phyloP scores from a whole-genome alignment of 805 yeast genomes.

The Clavispora fructus region DNA sequence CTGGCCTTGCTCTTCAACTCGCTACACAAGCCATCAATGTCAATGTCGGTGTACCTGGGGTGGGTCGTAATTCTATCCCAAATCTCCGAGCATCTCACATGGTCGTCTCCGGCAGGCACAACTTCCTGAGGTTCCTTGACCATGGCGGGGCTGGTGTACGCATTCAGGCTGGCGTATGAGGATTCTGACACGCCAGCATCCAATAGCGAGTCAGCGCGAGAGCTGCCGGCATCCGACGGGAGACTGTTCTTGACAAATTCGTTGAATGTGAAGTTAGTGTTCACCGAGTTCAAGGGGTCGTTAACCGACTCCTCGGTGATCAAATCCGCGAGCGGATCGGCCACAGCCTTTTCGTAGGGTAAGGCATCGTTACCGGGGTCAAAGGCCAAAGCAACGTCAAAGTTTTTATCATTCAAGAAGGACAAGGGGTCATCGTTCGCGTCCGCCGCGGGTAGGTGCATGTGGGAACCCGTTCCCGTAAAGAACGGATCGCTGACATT shows the following conservation, averaged over 20 bases:
- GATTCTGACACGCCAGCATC: slow-evolving; percentile 10
- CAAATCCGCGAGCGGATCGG: slow-evolving; percentile 38
- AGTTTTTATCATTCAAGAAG: slow-evolving; percentile 43
- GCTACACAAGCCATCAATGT: slow-evolving; percentile 86
- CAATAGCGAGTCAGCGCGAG: slow-evolving; percentile 9
- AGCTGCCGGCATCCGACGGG: slow-evolving; percentile 18
- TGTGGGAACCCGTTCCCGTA: slow-evolving; percentile 3
- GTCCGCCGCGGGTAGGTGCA: slow-evolving; percentile 3
- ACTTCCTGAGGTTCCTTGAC: slow-evolving; percentile 32
- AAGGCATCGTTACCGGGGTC: slow-evolving; percentile 14
- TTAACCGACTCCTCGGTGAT: slow-evolving; percentile 54
- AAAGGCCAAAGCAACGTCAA: slow-evolving; percentile 54
- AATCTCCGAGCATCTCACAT: slow-evolving; percentile 76
- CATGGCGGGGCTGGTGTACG: slow-evolving; percentile 9
- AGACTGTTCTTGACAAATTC: slow-evolving; percentile 32
- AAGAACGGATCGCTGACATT: slow-evolving; percentile 17
- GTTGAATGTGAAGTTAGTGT: slow-evolving; percentile 32
- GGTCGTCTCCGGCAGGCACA: slow-evolving; percentile 65
- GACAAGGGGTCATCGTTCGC: slow-evolving; percentile 37
- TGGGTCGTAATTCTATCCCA: slow-evolving; percentile 96
- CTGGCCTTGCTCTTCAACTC: slow-evolving; percentile 91
- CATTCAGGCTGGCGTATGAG: slow-evolving; percentile 13
- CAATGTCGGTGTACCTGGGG: slow-evolving; percentile 89
- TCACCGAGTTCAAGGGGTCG: slow-evolving; percentile 41
- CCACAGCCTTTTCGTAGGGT: slow-evolving; percentile 12